Conservation (phyloP, 192 early-diverging fungal species). For the Linnemannia hyalina region DNA sequence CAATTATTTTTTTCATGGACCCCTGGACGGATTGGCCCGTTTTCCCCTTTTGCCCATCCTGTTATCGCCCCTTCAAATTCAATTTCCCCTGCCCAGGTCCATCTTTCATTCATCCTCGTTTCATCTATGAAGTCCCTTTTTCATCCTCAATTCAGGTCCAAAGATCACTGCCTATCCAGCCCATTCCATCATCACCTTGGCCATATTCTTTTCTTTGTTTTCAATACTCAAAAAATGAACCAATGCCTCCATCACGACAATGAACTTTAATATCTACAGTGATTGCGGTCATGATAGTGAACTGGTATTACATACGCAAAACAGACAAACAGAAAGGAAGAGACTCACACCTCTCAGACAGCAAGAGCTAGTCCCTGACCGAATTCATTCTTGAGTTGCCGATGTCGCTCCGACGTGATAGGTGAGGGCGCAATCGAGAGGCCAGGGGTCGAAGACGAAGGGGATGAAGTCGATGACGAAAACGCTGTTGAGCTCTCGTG, state of each 20-base stretch:
- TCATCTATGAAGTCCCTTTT: not conserved
- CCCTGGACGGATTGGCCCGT: not conserved
- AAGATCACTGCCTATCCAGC: no score
- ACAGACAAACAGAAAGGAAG: no score
- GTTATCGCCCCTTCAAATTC: slow-evolving; percentile 2
- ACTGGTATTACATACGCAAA: no score
- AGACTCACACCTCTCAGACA: not conserved
- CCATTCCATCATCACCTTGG: no score
- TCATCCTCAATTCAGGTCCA: no score
- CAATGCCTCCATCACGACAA: no score
- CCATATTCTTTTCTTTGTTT: no score
- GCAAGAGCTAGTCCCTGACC: slow-evolving; percentile 21
- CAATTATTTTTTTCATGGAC: not conserved
- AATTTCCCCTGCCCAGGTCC: not conserved
- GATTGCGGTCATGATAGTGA: no score
- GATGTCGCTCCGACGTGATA: not conserved
- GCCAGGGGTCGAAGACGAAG: slow-evolving; percentile 3
- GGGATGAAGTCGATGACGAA: slow-evolving; percentile 36
- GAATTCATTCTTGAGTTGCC: not conserved
- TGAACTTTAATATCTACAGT: no score
- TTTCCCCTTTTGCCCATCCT: not conserved
- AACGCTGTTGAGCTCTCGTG: not conserved
- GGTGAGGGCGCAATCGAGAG: slow-evolving; percentile 20
- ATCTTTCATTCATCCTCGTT: not conserved
- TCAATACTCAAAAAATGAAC: no score